Percentiles rank a stretch among this genome's conserved stretches.
These are phyloP conservation scores for Moesziomyces parantarcticus DNA, from an alignment of 1,284 basidiomycete species.

Conservation along the genomic window DNA sequence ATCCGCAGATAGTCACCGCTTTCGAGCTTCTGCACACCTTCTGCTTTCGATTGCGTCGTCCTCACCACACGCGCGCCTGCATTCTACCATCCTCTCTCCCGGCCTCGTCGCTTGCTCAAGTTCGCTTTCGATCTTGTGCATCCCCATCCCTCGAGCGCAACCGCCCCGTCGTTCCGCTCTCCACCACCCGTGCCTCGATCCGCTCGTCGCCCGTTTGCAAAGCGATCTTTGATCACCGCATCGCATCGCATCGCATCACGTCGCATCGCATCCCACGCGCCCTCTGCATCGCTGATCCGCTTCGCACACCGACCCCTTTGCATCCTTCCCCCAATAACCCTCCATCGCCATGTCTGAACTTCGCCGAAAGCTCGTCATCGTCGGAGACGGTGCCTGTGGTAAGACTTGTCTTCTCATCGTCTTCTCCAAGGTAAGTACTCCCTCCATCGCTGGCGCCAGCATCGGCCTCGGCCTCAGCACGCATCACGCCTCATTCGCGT, in stretches of 20 bases:
- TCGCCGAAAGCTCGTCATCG: slow-evolving; percentile 66
- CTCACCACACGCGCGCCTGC: too few relatives aligned
- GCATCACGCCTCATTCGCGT: too few relatives aligned
- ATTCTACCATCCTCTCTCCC: too few relatives aligned
- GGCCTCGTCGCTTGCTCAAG: too few relatives aligned
- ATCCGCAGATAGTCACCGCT: too few relatives aligned
- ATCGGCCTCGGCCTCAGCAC: too few relatives aligned
- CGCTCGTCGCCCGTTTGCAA: slow-evolving; percentile 9
- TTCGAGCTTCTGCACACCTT: too few relatives aligned
- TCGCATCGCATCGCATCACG: neutral
- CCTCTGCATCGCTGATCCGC: neutral
- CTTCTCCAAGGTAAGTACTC: slow-evolving; percentile 75
- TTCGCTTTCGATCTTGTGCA: slow-evolving; percentile 11
- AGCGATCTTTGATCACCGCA: slow-evolving; percentile 2
- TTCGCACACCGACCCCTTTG: too few relatives aligned
- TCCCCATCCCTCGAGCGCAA: slow-evolving; percentile 14
- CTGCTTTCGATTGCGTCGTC: too few relatives aligned
- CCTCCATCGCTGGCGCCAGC: too few relatives aligned
- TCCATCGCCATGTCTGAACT: slow-evolving; percentile 57
- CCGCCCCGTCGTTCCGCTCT: too few relatives aligned
- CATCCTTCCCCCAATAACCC: slow-evolving; percentile 5
- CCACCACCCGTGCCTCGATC: too few relatives aligned
- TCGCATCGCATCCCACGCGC: neutral
- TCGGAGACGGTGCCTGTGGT: slow-evolving; percentile 74
- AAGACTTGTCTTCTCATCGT: slow-evolving; percentile 87